Conservation (phyloP, 2,329 filamentous ascomycete species). For the Alternaria triticina region DNA sequence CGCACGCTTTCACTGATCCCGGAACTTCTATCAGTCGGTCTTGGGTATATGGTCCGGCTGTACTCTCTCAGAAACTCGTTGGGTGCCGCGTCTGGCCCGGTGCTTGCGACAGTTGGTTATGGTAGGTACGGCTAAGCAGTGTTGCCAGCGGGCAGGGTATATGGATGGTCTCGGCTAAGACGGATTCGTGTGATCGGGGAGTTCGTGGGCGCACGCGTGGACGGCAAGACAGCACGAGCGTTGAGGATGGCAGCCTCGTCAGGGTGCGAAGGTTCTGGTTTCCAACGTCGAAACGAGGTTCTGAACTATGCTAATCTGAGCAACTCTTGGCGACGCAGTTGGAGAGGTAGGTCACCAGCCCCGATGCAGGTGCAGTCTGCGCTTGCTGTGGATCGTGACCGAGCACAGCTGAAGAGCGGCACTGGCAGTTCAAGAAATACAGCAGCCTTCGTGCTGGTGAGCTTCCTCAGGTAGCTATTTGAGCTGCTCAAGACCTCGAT, state of each 20-base stretch:
- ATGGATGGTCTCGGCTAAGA: neutral
- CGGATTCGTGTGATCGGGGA: neutral
- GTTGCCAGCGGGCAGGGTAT: neutral
- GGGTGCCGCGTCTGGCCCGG: neutral
- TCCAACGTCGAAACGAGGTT: conserved; percentile 1
- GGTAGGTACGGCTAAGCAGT: neutral
- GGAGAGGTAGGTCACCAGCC: neutral
- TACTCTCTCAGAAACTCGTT: neutral
- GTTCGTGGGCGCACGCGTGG: neutral
- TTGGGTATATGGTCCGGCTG: neutral
- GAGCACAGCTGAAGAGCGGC: neutral
- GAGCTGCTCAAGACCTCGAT: conserved; percentile 4
- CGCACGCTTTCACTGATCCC: neutral
- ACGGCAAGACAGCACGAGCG: neutral
- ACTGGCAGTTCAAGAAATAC: neutral
- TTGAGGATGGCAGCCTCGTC: neutral
- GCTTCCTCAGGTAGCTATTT: neutral
- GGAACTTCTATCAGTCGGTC: neutral
- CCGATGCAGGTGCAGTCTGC: neutral
- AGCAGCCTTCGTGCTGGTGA: neutral
- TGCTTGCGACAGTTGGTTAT: neutral
- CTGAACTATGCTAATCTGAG: conserved; percentile 5
- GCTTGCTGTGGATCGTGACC: neutral
- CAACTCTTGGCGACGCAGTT: conserved; percentile 5
- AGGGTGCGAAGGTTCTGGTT: neutral